Conservation (phyloP, 345 rosid genomes). For the Arabidopsis arenosa region DNA sequence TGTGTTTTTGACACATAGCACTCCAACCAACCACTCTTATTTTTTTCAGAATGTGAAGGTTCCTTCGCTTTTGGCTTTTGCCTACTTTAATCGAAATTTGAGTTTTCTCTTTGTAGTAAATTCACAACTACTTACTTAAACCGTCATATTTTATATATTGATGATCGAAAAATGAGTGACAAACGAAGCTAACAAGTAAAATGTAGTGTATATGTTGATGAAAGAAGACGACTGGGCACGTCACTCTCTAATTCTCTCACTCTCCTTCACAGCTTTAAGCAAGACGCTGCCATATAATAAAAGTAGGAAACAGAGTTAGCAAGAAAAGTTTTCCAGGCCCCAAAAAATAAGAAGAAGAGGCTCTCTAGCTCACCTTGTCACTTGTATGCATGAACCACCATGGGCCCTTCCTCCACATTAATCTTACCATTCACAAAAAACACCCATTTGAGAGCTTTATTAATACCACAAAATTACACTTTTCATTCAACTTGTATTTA, state of each 20-base stretch:
- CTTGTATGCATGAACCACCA: constrained; percentile 91
- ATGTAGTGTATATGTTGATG: not conserved
- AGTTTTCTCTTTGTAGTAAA: too few species aligned
- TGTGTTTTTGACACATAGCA: too few species aligned
- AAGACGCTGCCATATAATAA: constrained; percentile 35
- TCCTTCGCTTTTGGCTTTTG: too few species aligned
- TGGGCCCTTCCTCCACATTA: constrained; percentile 74
- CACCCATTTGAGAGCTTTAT: constrained; percentile 9
- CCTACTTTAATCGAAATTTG: too few species aligned
- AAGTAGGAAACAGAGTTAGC: constrained; percentile 14
- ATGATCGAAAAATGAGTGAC: not conserved
- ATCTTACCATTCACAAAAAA: constrained; percentile 48
- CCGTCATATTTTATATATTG: not conserved
- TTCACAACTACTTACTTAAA: not conserved
- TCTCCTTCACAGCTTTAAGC: constrained; percentile 23
- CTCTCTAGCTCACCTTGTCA: constrained; percentile 15
- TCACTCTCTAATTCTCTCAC: not conserved
- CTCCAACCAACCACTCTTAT: too few species aligned
- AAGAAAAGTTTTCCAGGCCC: not conserved
- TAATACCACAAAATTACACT: not conserved
- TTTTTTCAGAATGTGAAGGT: too few species aligned
- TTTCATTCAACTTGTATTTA: not conserved
- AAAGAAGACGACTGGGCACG: not conserved
- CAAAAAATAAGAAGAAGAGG: not conserved
- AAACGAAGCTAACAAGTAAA: constrained; percentile 10